A percentile compares a stretch with the other conserved stretches of the same genome.
These are phyloP conservation scores for Anthracocystis setariae DNA, from an alignment of 1,284 basidiomycete genomes.

Conservation along the genomic window DNA sequence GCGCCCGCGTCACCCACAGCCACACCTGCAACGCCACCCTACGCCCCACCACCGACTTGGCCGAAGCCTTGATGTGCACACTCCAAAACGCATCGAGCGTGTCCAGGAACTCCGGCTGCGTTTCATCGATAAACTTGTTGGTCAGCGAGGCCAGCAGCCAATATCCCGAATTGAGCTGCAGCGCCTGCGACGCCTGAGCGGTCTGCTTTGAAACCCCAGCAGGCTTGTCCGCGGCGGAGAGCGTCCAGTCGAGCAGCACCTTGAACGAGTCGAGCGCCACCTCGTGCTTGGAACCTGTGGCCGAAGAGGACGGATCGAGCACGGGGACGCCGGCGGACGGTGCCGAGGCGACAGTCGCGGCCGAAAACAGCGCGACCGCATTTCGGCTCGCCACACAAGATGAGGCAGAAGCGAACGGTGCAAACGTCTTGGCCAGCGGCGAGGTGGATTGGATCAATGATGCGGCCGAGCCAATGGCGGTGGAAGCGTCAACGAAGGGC, in stretches of 20 bases:
- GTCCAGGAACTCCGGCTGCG: constrained; percentile 23
- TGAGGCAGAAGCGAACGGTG: constrained; percentile 2
- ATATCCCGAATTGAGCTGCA: constrained; percentile 32
- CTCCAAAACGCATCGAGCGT: constrained; percentile 51
- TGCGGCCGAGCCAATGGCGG: neutral
- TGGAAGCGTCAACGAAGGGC: constrained; percentile 7
- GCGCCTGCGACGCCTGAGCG: constrained; percentile 9
- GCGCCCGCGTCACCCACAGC: constrained; percentile 55
- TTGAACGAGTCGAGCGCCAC: constrained; percentile 24
- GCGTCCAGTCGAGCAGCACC: constrained; percentile 30
- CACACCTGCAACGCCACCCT: constrained; percentile 49
- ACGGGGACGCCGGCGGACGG: constrained; percentile 21
- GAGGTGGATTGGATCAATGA: constrained; percentile 13
- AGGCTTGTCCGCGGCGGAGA: constrained; percentile 1
- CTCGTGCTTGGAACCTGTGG: constrained; percentile 11
- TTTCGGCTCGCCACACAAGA: constrained; percentile 15
- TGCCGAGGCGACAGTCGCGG: constrained; percentile 30
- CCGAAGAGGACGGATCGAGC: neutral
- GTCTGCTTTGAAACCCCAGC: neutral
- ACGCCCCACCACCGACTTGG: constrained; percentile 2
- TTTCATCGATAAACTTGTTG: constrained; percentile 59
- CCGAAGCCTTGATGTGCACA: constrained; percentile 9
- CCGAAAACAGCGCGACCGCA: constrained; percentile 29
- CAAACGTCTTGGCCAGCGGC: constrained; percentile 4
- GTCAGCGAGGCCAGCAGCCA: constrained; percentile 25